Percentiles rank a stretch among this genome's conserved stretches.
phyloP scores from a whole-genome alignment of 2,329 filamentous ascomycete species.

The Exophiala alcalophila region DNA sequence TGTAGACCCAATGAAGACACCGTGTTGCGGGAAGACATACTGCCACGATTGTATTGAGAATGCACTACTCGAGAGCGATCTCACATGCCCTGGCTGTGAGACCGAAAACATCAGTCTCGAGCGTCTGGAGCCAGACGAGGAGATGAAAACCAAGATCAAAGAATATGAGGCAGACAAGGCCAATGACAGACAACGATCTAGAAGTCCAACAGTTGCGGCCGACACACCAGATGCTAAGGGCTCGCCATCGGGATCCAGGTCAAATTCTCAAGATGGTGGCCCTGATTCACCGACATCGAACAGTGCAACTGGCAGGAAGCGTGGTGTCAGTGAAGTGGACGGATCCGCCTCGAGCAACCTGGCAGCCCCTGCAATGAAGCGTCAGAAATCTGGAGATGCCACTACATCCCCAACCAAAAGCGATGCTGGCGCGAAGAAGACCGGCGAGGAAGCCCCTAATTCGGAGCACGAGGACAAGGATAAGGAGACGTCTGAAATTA shows the following conservation, averaged over 20 bases:
- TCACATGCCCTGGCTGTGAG: constrained; percentile 88
- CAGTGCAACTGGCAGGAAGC: constrained; percentile 63
- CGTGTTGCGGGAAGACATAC: constrained; percentile 97
- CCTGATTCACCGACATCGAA: constrained; percentile 24
- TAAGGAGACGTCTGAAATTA: constrained; percentile 12
- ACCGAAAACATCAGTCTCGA: constrained; percentile 90
- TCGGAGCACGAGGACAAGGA: too few relatives aligned
- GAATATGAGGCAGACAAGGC: constrained; percentile 61
- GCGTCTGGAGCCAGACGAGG: constrained; percentile 79
- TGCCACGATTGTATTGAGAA: constrained; percentile 99
- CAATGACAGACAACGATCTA: constrained; percentile 40
- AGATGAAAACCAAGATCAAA: constrained; percentile 73
- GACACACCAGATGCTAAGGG: constrained; percentile 22
- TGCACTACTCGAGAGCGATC: constrained; percentile 96
- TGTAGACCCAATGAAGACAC: constrained; percentile 97
- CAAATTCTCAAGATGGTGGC: constrained; percentile 26
- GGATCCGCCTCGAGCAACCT: constrained; percentile 56
- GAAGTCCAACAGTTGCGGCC: constrained; percentile 28
- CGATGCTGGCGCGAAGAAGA: constrained; percentile 4
- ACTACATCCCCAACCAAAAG: constrained; percentile 34
- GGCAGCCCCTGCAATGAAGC: constrained; percentile 39
- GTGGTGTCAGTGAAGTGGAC: constrained; percentile 66
- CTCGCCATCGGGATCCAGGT: constrained; percentile 13
- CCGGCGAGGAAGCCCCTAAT: not conserved
- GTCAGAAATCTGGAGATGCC: constrained; percentile 44